Conservation (phyloP, 2,329 filamentous ascomycete genomes). For the Myrmaecium sp. region DNA sequence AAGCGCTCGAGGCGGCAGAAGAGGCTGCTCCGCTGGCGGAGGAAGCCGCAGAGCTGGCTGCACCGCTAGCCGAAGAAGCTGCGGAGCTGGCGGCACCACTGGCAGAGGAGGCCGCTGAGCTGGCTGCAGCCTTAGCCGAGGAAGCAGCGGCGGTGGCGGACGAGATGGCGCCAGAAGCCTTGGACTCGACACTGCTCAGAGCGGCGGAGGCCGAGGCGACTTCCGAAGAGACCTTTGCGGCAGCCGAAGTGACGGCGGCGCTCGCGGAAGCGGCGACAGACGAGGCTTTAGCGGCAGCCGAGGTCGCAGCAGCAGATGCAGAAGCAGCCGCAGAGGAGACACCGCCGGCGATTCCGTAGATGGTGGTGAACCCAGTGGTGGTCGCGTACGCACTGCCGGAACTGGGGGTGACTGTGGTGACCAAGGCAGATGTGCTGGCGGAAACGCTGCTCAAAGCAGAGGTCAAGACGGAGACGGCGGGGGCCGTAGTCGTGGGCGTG, state of each 20-base stretch:
- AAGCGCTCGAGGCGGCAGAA: constrained; percentile 5
- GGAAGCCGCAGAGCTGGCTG: constrained; percentile 3
- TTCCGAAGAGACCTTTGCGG: no score
- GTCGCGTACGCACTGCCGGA: constrained; percentile 9
- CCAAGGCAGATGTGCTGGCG: background rate
- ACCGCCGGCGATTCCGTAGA: constrained; percentile 7
- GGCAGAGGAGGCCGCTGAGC: constrained; percentile 1
- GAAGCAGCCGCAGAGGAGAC: constrained; percentile 4
- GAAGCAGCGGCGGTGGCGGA: constrained; percentile 6
- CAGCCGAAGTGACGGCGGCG: background rate
- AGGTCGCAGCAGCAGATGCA: constrained; percentile 3
- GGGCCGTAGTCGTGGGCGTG: constrained; percentile 3
- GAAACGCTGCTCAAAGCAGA: background rate
- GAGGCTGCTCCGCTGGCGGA: constrained; percentile 8
- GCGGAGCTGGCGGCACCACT: constrained; percentile 4
- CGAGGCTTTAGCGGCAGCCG: background rate
- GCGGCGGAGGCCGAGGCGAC: background rate
- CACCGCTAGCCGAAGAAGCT: constrained; percentile 3
- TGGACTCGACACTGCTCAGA: background rate
- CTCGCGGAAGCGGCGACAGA: constrained; percentile 3
- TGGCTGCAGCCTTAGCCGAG: constrained; percentile 1
- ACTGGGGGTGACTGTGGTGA: constrained; percentile 7
- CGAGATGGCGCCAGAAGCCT: background rate
- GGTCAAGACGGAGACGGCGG: constrained; percentile 3
- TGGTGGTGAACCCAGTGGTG: constrained; percentile 8